Evolutionary conservation across 768 basidiomycete species (phyloP).

Genomic region (Boletus vermiculosoides): DNA sequence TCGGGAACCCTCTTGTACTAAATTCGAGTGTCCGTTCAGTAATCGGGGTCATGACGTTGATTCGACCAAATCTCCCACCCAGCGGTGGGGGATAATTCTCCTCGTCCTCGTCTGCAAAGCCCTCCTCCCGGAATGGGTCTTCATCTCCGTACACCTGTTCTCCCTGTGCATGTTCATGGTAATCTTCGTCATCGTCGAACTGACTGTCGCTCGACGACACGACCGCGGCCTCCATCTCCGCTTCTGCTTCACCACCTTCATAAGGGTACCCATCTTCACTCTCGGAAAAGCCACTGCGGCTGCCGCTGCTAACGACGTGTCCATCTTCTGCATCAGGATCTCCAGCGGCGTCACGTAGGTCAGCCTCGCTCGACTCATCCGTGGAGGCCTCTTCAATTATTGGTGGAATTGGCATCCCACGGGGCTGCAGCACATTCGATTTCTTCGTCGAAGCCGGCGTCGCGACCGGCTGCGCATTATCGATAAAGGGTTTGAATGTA

Average conservation of each 20-base stretch:
- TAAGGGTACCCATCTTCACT: conserved; percentile 37
- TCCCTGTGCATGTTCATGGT: conserved; percentile 11
- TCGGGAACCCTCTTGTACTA: conserved; percentile 50
- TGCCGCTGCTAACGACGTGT: conserved; percentile 24
- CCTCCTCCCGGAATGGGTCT: conserved; percentile 30
- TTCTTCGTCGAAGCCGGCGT: conserved; percentile 23
- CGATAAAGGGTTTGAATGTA: conserved; percentile 41
- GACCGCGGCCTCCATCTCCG: conserved; percentile 26
- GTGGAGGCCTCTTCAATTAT: conserved; percentile 30
- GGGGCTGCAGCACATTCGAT: conserved; percentile 20
- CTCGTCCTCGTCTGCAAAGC: conserved; percentile 32
- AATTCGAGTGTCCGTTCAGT: conserved; percentile 92
- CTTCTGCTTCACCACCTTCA: conserved; percentile 28
- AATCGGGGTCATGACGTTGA: conserved; percentile 97
- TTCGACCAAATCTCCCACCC: conserved; percentile 74
- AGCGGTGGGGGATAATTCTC: conserved; percentile 44
- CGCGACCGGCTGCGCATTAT: conserved; percentile 17
- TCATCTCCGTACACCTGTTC: conserved; percentile 22
- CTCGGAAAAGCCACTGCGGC: conserved; percentile 31
- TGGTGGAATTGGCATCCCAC: conserved; percentile 14
- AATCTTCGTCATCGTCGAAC: conserved; percentile 31
- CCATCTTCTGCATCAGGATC: conserved; percentile 29
- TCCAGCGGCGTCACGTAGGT: conserved; percentile 14
- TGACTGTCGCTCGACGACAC: conserved; percentile 34
- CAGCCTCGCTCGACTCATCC: conserved; percentile 34